phyloP scores from a whole-genome alignment of 306 rosid genomes.

The Mucuna pruriens region DNA sequence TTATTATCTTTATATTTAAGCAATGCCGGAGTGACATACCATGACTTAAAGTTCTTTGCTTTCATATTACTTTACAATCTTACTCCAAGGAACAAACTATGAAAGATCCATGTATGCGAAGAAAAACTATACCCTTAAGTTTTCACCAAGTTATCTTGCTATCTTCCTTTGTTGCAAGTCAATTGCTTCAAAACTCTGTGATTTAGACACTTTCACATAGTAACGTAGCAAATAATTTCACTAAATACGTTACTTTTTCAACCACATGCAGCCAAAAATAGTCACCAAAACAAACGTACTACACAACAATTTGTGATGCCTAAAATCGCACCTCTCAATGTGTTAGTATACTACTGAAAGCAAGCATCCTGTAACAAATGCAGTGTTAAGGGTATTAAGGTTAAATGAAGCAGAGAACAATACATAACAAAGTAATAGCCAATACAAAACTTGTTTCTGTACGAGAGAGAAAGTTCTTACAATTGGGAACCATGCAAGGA shows the following conservation, averaged over 20 bases:
- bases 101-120: background rate
- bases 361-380: background rate
- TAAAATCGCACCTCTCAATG: background rate
- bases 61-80: constrained; percentile 17
- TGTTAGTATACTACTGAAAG: background rate
- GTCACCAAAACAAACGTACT: background rate
- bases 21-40: background rate
- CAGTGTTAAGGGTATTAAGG: background rate
- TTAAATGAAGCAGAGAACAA: background rate
- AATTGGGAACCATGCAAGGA: constrained; percentile 77
- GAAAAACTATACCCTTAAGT: background rate
- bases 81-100: background rate
- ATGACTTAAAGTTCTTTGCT: background rate
- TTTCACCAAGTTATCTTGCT: background rate
- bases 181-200: constrained; percentile 12
- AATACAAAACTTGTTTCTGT: background rate
- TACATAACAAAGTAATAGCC: background rate
- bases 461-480: constrained; percentile 45
- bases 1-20: background rate
- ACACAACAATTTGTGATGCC: background rate
- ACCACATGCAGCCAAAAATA: constrained; percentile 35
- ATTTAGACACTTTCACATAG: constrained; percentile 13
- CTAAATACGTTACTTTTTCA: constrained; percentile 5
- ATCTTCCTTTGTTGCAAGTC: constrained; percentile 12
- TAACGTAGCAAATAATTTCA: background rate